Conservation (phyloP, 305 asterid genomes). For the Lippia alba region DNA sequence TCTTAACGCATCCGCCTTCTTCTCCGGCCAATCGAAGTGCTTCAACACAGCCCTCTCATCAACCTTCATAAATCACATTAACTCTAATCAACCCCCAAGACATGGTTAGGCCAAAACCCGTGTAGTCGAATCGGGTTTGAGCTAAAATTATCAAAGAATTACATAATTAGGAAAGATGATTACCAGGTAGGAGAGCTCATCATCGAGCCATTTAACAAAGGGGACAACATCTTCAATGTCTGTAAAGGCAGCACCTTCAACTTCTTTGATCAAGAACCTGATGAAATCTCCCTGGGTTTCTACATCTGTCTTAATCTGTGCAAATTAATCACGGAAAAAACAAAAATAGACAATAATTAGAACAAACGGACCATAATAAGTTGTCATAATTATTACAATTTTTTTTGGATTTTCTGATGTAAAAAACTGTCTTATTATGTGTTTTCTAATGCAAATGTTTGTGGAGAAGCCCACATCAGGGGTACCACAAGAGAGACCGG, state of each 20-base stretch:
- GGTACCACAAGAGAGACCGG: conserved; percentile 45
- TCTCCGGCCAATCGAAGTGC: conserved; percentile 96
- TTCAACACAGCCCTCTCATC: conserved; percentile 97
- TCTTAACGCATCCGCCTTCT: conserved; percentile 90
- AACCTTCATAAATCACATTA: conserved; percentile 50
- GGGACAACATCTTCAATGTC: conserved; percentile 93
- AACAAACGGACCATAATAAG: conserved; percentile 37
- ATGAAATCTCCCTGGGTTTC: conserved; percentile 97
- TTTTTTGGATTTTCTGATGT: conserved; percentile 50
- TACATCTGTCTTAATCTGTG: conserved; percentile 93
- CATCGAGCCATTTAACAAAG: conserved; percentile 98
- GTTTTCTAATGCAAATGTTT: conserved; percentile 38
- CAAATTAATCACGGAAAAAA: neutral
- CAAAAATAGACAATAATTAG: neutral
- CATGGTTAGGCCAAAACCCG: too few species aligned
- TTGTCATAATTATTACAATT: conserved; percentile 39
- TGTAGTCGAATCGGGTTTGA: too few species aligned
- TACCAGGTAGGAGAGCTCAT: conserved; percentile 94
- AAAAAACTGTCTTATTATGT: conserved; percentile 50
- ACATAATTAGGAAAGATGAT: conserved; percentile 25
- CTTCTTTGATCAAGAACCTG: conserved; percentile 89
- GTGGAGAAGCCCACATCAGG: conserved; percentile 35
- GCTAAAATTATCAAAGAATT: too few species aligned
- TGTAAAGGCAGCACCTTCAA: conserved; percentile 84
- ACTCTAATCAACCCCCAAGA: neutral